Evolutionary conservation across 352 stramenopile species (phyloP), one percentile per base, ranked within the genome.

Genomic region (Phytopythium aichiense): DNA sequence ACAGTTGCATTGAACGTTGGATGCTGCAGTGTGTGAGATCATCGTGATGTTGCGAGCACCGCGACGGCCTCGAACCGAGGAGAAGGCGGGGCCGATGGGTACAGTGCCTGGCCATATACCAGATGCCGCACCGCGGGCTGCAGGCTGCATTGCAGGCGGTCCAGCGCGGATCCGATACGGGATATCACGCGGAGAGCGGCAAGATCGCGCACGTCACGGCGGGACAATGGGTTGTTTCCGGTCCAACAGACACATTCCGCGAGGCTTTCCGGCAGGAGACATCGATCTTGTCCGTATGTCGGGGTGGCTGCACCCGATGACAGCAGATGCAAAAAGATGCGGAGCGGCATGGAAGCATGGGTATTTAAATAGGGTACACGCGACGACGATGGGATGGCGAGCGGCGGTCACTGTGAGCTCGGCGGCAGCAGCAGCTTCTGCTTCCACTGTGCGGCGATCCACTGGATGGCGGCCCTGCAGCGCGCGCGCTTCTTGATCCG

Each of bases 391-490:
- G 12, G 15, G 12, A 25, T 48, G 16, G 18, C 18, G 3, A 22
- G 25, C 25, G 3, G 25, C 46, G 12, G 1, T 52, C 46, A 52
- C 46, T 33, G 46, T 0, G 46, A n/a, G 2, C 22, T 13, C 33
- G 35, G 37, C 53, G 53, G 37, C 53, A 49, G 35, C 33, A 20
- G 37, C 37, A 38, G 37, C 61, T 72, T 82, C 53, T 69, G 65
- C 52, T 58, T 58, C 72, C 74, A 91, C 31, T 75, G 70, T 31
- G 53, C 56, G 2, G 64, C 67, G 59, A 92, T 53, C 60, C 72
- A 77, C 48, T 67, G 31, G 31, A 89, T 62, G 7, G 75, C 69
- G 2, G 79, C 68, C 51, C 76, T 80, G 63, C 78, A 89, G 42
- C 71, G 72, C 11, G 68, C 60, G 13, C 72, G 79, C 59, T 82